Evolutionary conservation across 495 filamentous ascomycete genomes (phyloP), one percentile per base, ranked within the genome.

Genomic region (Aspergillus wentii): DNA sequence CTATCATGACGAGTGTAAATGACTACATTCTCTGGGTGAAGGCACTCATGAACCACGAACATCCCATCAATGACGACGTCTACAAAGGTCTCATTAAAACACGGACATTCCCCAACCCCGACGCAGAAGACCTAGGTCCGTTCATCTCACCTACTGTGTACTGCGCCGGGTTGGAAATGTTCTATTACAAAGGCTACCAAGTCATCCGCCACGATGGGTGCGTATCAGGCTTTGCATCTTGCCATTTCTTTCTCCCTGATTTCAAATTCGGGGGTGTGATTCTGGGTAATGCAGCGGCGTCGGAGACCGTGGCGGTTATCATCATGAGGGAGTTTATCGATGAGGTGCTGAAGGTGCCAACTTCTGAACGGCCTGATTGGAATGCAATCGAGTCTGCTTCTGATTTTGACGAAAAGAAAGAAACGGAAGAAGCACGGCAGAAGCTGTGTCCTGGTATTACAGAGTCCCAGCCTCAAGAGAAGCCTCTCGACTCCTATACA

Each of bases 11-110:
- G 7, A 71, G 53, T 27, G 71, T 63, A 6, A 44, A 54, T 17
- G 71, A 74, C 41, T 74, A 68, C 40, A 52, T 63, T 10, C 61
- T 51, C 27, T 75, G 61, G 61, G 33, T 72, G 1, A 51, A 53
- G 29, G 57, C 62, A 2, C 17, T 60, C 8, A 33, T 54, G 15
- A 25, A 50, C 23, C 50, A 35, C 4, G 35, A 46, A 37, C 34
- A 18, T 2, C 50, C 46, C 6, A 44, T 54, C 30, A 46, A 27
- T 20, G 21, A 41, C 0, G 41, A 19, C 3, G 35, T 51, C n/a
- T 48, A 51, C 18, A n/a, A 40, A 23, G 44, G 48, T 11, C 48
- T 51, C 22, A 32, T 26, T 15, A 32, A 35, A 10, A 29, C 31
- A 35, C 44, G 48, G 15, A 14, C 31, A 10, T 31, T 47, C 20